These are phyloP conservation scores for Camellia lanceoleosa DNA, from an alignment of 148 eudicot genomes.

Conservation along the genomic window DNA sequence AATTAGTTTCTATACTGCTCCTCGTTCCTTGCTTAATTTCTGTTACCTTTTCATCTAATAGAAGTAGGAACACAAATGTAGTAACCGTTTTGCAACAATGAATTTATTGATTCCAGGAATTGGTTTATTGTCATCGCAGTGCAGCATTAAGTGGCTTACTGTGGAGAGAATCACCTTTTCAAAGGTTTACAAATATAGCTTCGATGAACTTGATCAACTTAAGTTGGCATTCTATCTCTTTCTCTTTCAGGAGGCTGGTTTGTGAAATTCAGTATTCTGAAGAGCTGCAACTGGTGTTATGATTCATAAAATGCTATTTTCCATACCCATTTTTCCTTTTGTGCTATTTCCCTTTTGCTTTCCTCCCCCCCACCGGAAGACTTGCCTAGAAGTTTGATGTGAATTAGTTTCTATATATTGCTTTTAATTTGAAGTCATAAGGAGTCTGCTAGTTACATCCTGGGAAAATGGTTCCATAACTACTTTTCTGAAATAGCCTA, in stretches of 20 bases:
- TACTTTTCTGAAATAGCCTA: background rate
- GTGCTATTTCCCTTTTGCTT: slow-evolving; percentile 6
- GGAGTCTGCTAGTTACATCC: background rate
- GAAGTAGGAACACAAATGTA: background rate
- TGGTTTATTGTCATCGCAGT: background rate
- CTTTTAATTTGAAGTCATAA: background rate
- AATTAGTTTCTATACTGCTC: background rate
- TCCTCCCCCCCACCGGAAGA: too few species aligned
- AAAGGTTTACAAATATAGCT: too few species aligned
- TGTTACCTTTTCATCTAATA: background rate
- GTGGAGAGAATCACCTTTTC: background rate
- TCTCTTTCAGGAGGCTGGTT: background rate
- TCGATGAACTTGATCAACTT: too few species aligned
- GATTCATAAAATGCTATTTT: background rate
- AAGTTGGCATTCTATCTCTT: background rate
- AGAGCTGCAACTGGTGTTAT: background rate
- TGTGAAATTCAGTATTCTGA: background rate
- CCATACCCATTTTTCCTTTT: background rate
- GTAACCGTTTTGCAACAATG: background rate
- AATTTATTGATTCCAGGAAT: background rate
- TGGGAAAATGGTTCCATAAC: background rate
- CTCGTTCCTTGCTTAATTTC: background rate
- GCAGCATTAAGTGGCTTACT: background rate
- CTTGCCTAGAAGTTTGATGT: background rate
- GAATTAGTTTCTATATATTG: background rate